These are phyloP conservation scores for Boletellus ananiceps DNA, from an alignment of 768 basidiomycete species.

Conservation along the genomic window DNA sequence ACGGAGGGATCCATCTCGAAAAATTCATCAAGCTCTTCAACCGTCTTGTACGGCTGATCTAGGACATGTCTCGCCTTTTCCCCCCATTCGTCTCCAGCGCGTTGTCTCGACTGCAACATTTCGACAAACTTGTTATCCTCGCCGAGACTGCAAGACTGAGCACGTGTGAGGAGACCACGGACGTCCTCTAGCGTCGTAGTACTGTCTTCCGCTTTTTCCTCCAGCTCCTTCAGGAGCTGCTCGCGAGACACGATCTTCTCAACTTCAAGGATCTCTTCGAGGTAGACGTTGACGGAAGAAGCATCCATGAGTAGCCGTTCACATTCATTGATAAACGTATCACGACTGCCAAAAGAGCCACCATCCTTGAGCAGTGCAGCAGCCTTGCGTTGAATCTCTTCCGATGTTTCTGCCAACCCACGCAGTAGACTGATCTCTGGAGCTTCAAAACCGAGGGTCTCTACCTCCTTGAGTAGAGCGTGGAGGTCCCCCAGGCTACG, in stretches of 20 bases:
- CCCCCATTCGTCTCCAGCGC: slow-evolving; percentile 75
- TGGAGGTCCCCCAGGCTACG: slow-evolving; percentile 68
- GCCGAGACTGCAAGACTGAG: slow-evolving; percentile 60
- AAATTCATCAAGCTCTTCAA: slow-evolving; percentile 74
- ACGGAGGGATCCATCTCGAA: slow-evolving; percentile 58
- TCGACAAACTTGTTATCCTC: slow-evolving; percentile 61
- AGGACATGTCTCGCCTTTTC: slow-evolving; percentile 61
- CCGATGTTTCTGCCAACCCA: slow-evolving; percentile 55
- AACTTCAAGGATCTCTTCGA: slow-evolving; percentile 74
- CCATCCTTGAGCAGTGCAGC: slow-evolving; percentile 44
- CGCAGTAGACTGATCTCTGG: slow-evolving; percentile 63
- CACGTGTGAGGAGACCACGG: slow-evolving; percentile 64
- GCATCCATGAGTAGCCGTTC: slow-evolving; percentile 65
- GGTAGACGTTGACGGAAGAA: slow-evolving; percentile 74
- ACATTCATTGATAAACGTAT: slow-evolving; percentile 62
- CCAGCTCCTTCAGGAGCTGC: slow-evolving; percentile 70
- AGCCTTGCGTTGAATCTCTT: slow-evolving; percentile 59
- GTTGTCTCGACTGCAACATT: slow-evolving; percentile 58
- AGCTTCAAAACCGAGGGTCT: slow-evolving; percentile 78
- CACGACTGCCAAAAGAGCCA: slow-evolving; percentile 42
- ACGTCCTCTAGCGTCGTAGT: slow-evolving; percentile 73
- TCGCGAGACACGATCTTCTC: slow-evolving; percentile 79
- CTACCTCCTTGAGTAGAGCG: slow-evolving; percentile 64
- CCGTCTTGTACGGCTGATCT: slow-evolving; percentile 64
- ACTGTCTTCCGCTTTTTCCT: slow-evolving; percentile 65